Conservation (phyloP, 345 rosid species). For the Eucalyptus urophylla region DNA sequence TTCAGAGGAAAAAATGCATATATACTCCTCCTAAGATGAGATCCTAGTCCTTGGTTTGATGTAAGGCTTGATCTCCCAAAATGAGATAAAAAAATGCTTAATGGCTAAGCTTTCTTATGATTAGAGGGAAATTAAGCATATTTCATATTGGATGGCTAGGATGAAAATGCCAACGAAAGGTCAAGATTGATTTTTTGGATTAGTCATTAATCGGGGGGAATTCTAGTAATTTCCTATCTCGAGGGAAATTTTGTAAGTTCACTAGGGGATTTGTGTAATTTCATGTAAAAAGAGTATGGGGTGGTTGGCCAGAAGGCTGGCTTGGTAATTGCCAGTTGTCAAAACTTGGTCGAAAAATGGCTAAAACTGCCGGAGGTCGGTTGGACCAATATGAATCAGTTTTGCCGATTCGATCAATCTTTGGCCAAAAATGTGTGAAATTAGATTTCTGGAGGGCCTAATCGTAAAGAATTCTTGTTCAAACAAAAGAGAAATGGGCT, state of each 20-base stretch:
- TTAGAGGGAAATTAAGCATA: too few relatives aligned
- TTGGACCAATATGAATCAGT: neutral
- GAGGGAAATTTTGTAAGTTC: neutral
- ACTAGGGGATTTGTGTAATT: neutral
- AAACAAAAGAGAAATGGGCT: neutral
- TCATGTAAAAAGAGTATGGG: neutral
- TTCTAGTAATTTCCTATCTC: neutral
- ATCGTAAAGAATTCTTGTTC: neutral
- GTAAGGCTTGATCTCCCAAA: neutral
- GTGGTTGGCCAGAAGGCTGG: too few relatives aligned
- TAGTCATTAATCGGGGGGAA: neutral
- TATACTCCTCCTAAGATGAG: too few relatives aligned
- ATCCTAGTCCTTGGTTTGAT: too few relatives aligned
- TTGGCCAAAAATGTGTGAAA: neutral
- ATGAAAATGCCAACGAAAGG: neutral
- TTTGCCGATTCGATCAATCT: too few relatives aligned
- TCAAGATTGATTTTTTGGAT: neutral
- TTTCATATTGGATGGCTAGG: neutral
- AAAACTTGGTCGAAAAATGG: neutral
- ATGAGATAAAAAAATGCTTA: too few relatives aligned
- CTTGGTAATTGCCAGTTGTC: too few relatives aligned
- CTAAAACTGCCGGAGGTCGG: accelerated
- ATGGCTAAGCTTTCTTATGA: neutral
- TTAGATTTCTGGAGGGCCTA: too few relatives aligned
- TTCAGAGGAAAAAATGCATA: too few relatives aligned